Evolutionary conservation across 768 basidiomycete genomes (phyloP).

Genomic region (Lepiota brunneoincarnata): DNA sequence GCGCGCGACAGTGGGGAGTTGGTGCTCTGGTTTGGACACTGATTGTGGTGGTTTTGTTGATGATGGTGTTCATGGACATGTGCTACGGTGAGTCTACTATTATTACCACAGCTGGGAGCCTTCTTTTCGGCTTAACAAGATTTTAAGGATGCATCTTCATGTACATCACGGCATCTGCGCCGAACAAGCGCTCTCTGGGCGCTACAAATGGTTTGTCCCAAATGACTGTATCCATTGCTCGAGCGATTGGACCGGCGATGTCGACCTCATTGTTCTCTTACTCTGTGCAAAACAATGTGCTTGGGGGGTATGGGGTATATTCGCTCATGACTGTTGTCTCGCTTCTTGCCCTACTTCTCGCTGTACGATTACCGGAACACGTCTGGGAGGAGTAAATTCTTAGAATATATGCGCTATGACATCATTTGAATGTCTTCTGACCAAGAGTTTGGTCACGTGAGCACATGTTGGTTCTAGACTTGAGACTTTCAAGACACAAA

Average conservation of each 20-base stretch:
- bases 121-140: background rate
- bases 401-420: too few relatives aligned
- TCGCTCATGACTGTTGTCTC: conserved; percentile 31
- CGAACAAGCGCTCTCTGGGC: conserved; percentile 47
- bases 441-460: too few relatives aligned
- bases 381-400: conserved; percentile 33
- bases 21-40: conserved; percentile 35
- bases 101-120: background rate
- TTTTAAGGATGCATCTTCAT: conserved; percentile 45
- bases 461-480: too few relatives aligned
- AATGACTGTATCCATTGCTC: conserved; percentile 40
- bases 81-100: conserved; percentile 35
- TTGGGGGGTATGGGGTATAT: conserved; percentile 48
- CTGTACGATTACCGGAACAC: conserved; percentile 32
- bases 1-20: conserved; percentile 35
- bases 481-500: too few relatives aligned
- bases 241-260: conserved; percentile 47
- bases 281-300: conserved; percentile 44
- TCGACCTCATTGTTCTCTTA: conserved; percentile 52
- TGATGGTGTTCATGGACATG: conserved; percentile 40
- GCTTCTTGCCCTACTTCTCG: conserved; percentile 28
- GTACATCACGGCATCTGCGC: conserved; percentile 47
- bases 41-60: conserved; percentile 25
- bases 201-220: conserved; percentile 50
- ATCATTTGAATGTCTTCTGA: background rate